These are phyloP conservation scores for Aegle marmelos DNA, from an alignment of 345 rosid genomes.

Conservation along the genomic window DNA sequence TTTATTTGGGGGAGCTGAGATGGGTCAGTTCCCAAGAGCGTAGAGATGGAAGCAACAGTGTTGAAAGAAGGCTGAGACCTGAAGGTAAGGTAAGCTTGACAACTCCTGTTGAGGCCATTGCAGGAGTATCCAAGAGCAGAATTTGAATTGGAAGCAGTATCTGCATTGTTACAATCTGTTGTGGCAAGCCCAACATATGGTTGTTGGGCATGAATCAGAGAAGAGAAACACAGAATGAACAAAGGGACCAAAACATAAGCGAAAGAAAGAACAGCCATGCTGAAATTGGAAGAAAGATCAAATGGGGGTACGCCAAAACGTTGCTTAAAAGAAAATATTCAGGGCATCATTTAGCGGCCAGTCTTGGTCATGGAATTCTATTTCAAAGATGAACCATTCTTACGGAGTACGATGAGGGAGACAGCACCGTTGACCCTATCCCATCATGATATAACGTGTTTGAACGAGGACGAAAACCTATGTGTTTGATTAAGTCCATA, in stretches of 20 bases:
- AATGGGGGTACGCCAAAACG: neutral
- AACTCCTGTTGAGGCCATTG: constrained; percentile 56
- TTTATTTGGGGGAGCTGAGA: constrained; percentile 51
- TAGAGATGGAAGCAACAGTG: constrained; percentile 50
- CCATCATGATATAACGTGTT: neutral
- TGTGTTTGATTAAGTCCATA: neutral
- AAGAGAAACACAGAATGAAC: constrained; percentile 23
- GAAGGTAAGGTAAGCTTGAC: constrained; percentile 60
- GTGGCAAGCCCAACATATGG: constrained; percentile 53
- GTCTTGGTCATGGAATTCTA: no score
- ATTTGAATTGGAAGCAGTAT: constrained; percentile 21
- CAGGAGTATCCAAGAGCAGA: constrained; percentile 76
- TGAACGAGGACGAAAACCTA: neutral
- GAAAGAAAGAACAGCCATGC: constrained; percentile 21
- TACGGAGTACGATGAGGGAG: neutral
- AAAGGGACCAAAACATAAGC: constrained; percentile 6
- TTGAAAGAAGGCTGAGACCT: constrained; percentile 53
- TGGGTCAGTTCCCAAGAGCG: constrained; percentile 44
- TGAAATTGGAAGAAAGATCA: neutral
- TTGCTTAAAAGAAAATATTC: neutral
- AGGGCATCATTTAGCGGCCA: neutral
- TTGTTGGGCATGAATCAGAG: constrained; percentile 55
- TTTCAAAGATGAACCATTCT: neutral
- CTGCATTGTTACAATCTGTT: constrained; percentile 34
- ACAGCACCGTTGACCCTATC: neutral